Conservation (phyloP, 2,329 filamentous ascomycete species). For the Cladophialophora exuberans region DNA sequence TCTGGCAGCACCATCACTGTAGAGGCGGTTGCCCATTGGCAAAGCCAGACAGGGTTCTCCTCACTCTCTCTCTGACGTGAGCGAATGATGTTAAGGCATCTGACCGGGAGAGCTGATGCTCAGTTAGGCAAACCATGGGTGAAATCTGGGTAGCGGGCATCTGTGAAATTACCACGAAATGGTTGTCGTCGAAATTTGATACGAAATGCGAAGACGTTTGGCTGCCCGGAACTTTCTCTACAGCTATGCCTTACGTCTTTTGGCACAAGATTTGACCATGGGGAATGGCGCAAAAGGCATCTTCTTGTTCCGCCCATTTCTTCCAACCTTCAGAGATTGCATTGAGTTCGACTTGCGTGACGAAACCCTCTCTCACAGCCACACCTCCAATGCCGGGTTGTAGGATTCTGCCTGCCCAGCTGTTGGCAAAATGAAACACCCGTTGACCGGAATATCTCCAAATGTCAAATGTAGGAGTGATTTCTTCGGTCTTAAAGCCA, state of each 20-base stretch:
- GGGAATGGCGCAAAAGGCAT: slow-evolving; percentile 26
- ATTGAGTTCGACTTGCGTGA: slow-evolving; percentile 31
- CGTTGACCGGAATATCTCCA: slow-evolving; percentile 31
- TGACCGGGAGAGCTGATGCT: neutral
- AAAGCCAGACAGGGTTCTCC: slow-evolving; percentile 1
- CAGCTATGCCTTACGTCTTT: slow-evolving; percentile 15
- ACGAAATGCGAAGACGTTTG: no score
- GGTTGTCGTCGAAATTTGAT: no score
- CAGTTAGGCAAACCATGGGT: neutral
- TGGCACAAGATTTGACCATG: slow-evolving; percentile 27
- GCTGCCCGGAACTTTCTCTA: no score
- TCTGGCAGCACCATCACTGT: neutral
- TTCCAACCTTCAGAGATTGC: slow-evolving; percentile 31
- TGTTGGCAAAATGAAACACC: slow-evolving; percentile 27
- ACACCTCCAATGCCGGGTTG: slow-evolving; percentile 30
- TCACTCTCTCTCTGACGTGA: slow-evolving; percentile 11
- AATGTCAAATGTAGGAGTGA: slow-evolving; percentile 27
- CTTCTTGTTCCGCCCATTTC: slow-evolving; percentile 30
- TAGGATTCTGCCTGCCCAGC: slow-evolving; percentile 31
- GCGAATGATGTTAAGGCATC: slow-evolving; percentile 1
- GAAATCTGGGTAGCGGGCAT: no score
- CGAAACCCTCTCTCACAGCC: slow-evolving; percentile 29
- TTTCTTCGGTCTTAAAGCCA: slow-evolving; percentile 30
- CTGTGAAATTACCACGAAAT: neutral
- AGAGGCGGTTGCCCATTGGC: slow-evolving; percentile 2